These are phyloP conservation scores for Alternaria postmessia DNA, from an alignment of 2,329 filamentous ascomycete genomes.

Conservation along the genomic window DNA sequence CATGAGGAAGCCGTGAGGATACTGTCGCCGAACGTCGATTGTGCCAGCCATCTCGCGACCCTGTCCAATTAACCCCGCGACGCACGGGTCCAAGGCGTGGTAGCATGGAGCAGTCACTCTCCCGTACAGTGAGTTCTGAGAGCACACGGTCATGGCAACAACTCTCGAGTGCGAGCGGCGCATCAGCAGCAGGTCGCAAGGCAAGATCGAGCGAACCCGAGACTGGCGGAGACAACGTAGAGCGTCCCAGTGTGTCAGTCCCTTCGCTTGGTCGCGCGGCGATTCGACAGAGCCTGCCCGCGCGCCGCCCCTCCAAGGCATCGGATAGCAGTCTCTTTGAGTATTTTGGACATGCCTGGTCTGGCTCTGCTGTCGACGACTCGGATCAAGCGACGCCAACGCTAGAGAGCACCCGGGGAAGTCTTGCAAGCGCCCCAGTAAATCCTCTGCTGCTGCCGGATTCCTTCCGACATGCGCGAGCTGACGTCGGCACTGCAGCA, in stretches of 20 bases:
- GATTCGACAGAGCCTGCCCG: conserved; percentile 53
- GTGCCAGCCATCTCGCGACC: conserved; percentile 5
- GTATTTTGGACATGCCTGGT: conserved; percentile 28
- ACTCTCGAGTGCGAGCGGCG: conserved; percentile 59
- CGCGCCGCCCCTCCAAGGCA: conserved; percentile 52
- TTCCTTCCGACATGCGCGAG: conserved; percentile 55
- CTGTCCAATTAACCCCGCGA: conserved; percentile 9
- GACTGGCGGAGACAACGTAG: conserved; percentile 64
- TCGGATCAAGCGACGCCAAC: conserved; percentile 54
- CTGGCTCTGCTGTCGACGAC: conserved; percentile 60
- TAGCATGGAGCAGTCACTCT: conserved; percentile 44
- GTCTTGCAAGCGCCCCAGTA: conserved; percentile 23
- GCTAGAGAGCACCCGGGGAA: conserved; percentile 35
- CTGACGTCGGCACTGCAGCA: conserved; percentile 50
- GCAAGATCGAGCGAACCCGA: conserved; percentile 67
- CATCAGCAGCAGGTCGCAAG: conserved; percentile 58
- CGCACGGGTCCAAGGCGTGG: conserved; percentile 15
- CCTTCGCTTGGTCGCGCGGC: conserved; percentile 61
- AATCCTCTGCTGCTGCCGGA: conserved; percentile 57
- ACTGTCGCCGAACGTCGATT: conserved; percentile 5
- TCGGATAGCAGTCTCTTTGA: conserved; percentile 54
- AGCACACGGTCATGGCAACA: conserved; percentile 52
- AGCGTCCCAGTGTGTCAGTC: conserved; percentile 71
- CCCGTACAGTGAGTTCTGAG: conserved; percentile 49
- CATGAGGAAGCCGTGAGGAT: conserved; percentile 8